Percentiles rank a stretch among this genome's conserved stretches.
Evolutionary conservation across 1,284 basidiomycete species (phyloP).

Genomic region (Phenoliferia sp.): DNA sequence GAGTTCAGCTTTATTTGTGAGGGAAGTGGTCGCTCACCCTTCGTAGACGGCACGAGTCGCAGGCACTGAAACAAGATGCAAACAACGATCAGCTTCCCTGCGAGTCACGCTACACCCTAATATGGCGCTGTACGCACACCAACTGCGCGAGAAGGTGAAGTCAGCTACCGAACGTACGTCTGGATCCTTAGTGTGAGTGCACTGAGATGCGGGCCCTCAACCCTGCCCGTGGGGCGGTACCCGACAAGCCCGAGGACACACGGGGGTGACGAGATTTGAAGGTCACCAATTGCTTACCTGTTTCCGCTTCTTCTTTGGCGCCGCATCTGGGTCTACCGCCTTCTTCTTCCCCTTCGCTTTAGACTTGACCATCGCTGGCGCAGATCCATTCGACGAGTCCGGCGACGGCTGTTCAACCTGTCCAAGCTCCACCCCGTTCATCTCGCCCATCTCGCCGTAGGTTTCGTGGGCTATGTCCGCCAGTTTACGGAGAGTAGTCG

Average conservation of each 20-base stretch:
- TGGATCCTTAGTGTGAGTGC: not conserved
- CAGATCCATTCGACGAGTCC: not conserved
- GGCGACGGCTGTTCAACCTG: too few relatives aligned
- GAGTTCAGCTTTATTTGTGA: not conserved
- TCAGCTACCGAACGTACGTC: not conserved
- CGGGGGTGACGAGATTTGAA: not conserved
- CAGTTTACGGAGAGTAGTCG: too few relatives aligned
- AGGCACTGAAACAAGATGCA: slow-evolving; percentile 1
- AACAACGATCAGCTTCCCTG: not conserved
- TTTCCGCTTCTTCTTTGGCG: slow-evolving; percentile 29
- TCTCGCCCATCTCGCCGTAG: too few relatives aligned
- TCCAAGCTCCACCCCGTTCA: too few relatives aligned
- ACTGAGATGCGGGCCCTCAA: not conserved
- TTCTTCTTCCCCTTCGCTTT: not conserved
- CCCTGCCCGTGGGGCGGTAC: not conserved
- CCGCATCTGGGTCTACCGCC: not conserved
- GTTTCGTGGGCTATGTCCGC: too few relatives aligned
- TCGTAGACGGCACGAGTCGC: slow-evolving; percentile 6
- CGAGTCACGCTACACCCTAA: not conserved
- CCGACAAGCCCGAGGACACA: not conserved
- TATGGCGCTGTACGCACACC: slow-evolving; percentile 5
- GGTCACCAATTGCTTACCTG: slow-evolving; percentile 16
- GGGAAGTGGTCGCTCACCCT: not conserved
- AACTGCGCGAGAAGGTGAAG: not conserved
- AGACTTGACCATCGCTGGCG: not conserved